Conservation (phyloP, 108 stramenopile genomes). For the Cyclotella cryptica region DNA sequence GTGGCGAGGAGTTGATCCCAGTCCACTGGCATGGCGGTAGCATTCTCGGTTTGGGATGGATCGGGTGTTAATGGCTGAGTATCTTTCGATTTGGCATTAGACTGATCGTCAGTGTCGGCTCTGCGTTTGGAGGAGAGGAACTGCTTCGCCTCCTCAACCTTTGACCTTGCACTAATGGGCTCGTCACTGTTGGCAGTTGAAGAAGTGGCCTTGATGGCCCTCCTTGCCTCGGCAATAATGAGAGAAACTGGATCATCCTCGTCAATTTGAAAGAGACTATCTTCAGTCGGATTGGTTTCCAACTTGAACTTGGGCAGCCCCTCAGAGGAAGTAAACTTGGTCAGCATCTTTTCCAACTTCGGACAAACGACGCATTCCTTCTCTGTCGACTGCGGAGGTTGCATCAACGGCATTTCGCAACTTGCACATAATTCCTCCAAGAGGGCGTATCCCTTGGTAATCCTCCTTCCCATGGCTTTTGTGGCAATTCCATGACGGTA, state of each 20-base stretch:
- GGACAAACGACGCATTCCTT: conserved; percentile 37
- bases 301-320: not conserved
- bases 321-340: not conserved
- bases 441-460: conserved; percentile 16
- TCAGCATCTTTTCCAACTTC: conserved; percentile 15
- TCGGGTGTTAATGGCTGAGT: conserved; percentile 12
- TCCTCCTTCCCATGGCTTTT: conserved; percentile 16
- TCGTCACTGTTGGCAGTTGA: not conserved
- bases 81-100: not conserved
- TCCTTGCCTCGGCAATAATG: conserved; percentile 36
- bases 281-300: conserved; percentile 5
- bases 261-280: conserved; percentile 14
- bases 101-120: not conserved
- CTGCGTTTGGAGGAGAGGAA: not conserved
- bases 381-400: not conserved
- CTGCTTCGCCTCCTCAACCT: conserved; percentile 10
- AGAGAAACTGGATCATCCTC: conserved; percentile 16
- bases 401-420: conserved; percentile 37
- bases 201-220: conserved; percentile 3
- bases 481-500: conserved; percentile 32
- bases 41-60: not conserved
- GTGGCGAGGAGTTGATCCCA: conserved; percentile 20
- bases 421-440: conserved; percentile 13
- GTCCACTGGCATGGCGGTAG: not conserved
- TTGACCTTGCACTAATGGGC: not conserved